Base-by-base conservation (phyloP, 495 filamentous ascomycete species). In the Hypomontagnella monticulosa region DNA sequence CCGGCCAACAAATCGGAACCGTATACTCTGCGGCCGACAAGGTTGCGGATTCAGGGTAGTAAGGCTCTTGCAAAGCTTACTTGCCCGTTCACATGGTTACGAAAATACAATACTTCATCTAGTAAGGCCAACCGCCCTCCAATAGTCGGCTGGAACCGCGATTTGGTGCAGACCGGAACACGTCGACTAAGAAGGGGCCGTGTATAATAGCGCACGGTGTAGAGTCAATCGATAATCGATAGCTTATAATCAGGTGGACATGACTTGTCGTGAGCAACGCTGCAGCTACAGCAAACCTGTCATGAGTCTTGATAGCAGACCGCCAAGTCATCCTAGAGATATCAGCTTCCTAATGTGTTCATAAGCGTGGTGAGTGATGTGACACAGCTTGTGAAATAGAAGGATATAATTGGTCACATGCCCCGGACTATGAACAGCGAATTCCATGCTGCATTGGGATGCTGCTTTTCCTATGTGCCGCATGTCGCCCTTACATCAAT, bases 291-390 rank as follows among this genome's bases (percentile, higher is more conserved):
- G 37, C 9, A 55, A 57, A 38, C 50, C 34, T 56, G 63, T 61
- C 33, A 51, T 19, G 38, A 37, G 40, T 44, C 32, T 46, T 40
- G 53, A 62, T 67, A 57, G 58, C 63, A 57, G 37, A 36, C 53
- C 34, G 64, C 64, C 64, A 67, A 67, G 64, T 67, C 64, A 67
- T 61, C 52, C 46, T 47, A 53, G 19, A 37, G 41, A 54, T 57
- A 47, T 42, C 58, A 67, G 64, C 64, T 67, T 67, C 64, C 64
- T 62, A 62, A 67, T 48, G 8, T 51, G 64, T 67, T 52, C 46
- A 58, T 54, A 61, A 16, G 64, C 41, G 64, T 50, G 52, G 41
- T 58, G 58, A 58, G 43, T 40, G 44, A 57, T 61, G 34, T 34
- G 64, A 62, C 64, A 62, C 33, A 60, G 50, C 40, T 62, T 30